Evolutionary conservation across 371 early-diverging fungal species (phyloP), one percentile per base, ranked within the genome.

Genomic region (Mucor saturninus): DNA sequence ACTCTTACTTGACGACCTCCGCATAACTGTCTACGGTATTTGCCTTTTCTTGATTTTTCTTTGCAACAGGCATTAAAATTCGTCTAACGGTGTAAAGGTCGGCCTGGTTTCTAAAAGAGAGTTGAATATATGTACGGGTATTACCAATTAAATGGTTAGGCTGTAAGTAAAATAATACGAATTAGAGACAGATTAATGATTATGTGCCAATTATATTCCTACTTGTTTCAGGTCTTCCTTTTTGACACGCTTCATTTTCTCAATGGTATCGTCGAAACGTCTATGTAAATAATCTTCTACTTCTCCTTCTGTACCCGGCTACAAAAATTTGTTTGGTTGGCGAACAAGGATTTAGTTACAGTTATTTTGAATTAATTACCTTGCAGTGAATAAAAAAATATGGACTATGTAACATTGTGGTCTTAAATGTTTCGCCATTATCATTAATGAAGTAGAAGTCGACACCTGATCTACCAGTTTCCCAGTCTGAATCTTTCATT

Each of bases 371-470:
- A 42, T 14, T 30, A 1, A 59, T 64, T 73, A 92, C 91, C 77
- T 88, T 88, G 83, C 95, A 91, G 7, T 89, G 82, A 48, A 98
- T 81, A 56, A 82, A 94, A 55, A 98, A 95, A 76, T 98, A 98
- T 0, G 99, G 98, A 51, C 87, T 86, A 73, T 91, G 95, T 7
- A 86, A 48, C 11, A 95, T 39, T 4, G 95, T 95, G 26, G 89
- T 81, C 68, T 95, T 98, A 82, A 98, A 98, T 10, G 89, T 86
- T 30, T 83, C 84, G 13, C 95, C 96, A 59, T 93, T 94, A 40
- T 94, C 95, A 55, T 92, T 89, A 30, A 97, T 75, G 69, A 98
- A 98, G 68, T 96, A 98, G 52, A 89, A 91, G 71, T 98, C 95
- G 2, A 96, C 90, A 0, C 89, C 98, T 0, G 94, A 74, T 62